These are phyloP conservation scores for Spizellomyces sp. DNA, from an alignment of 192 early-diverging fungal species.

Conservation along the genomic window DNA sequence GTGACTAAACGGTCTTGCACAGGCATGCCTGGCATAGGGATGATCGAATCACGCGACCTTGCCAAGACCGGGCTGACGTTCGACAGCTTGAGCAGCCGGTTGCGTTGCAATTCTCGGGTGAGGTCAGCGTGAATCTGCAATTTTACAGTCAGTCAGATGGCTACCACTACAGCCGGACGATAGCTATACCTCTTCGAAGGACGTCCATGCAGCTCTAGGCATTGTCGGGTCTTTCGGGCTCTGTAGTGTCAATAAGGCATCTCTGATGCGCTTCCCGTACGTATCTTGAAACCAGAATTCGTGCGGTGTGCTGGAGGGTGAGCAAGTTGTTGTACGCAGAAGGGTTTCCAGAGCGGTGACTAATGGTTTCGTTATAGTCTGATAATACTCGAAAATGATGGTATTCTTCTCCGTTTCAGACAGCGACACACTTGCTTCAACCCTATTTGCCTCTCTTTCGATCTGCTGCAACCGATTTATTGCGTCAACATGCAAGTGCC, in stretches of 20 bases:
- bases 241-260: slow-evolving; percentile 52
- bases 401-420: slow-evolving; percentile 43
- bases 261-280: slow-evolving; percentile 57
- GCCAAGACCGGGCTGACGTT: slow-evolving; percentile 67
- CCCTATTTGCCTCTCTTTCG: slow-evolving; percentile 54
- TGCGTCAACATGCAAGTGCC: slow-evolving; percentile 57
- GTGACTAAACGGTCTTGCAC: slow-evolving; percentile 27
- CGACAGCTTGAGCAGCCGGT: slow-evolving; percentile 50
- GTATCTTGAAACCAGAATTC: slow-evolving; percentile 67
- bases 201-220: slow-evolving; percentile 56
- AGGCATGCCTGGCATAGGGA: slow-evolving; percentile 54
- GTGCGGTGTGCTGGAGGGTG: slow-evolving; percentile 53
- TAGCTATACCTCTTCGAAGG: slow-evolving; percentile 40
- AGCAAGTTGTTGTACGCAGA: slow-evolving; percentile 42
- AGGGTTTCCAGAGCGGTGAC: slow-evolving; percentile 58
- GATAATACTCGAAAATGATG: slow-evolving; percentile 55
- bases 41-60: slow-evolving; percentile 41
- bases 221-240: slow-evolving; percentile 44
- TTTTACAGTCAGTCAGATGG: slow-evolving; percentile 42
- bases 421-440: slow-evolving; percentile 47
- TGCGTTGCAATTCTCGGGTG: slow-evolving; percentile 54
- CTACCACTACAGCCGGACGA: too few relatives aligned
- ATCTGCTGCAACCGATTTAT: slow-evolving; percentile 57
- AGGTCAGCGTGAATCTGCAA: slow-evolving; percentile 48
- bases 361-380: slow-evolving; percentile 60